Base-by-base conservation (phyloP, 371 early-diverging fungal genomes). In the Mucor piriformis region DNA sequence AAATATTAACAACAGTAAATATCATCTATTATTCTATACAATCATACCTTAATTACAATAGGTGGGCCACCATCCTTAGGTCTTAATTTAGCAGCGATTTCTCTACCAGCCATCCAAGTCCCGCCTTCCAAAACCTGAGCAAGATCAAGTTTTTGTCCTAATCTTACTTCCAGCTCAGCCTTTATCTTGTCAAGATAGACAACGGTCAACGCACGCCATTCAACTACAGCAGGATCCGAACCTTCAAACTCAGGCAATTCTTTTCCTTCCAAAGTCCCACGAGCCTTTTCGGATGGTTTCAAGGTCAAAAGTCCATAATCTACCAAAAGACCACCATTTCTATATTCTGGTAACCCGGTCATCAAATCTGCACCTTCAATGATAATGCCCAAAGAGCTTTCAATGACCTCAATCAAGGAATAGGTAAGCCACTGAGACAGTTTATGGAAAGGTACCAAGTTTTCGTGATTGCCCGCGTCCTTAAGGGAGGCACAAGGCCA, bases 371-470 rank as follows among this genome's bases (percentile, higher is more conserved):
- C 66, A 6, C 88, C 88, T 13, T 71, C 66, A 40, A 95, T 81
- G 1, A 50, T 72, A 18, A 92, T 61, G 35, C 70, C 76, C 16
- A 87, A 67, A 10, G 85, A 57, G n/a, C 73, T 72, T 52, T 83
- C 81, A 20, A 95, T 69, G 1, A 90, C 88, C 57, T 95, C 97
- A 73, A 92, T 83, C 49, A 95, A 76, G 0, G 94, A 94, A 73
- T 95, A 95, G 1, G 95, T 92, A 29, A 96, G 86, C 97, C 97
- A 96, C 72, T 95, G 95, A 15, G 93, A 92, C 37, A 96, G 82
- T 61, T 96, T 96, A 74, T 96, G 95, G 79, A 95, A 95, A 18
- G 93, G 83, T 7, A 95, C 90, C 46, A 79, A 64, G 23, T 82
- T 73, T 25, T 77, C 79, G 44, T 66, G 52, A 10, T 69, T 54